A percentile compares a stretch with the other conserved stretches of the same genome.
These are phyloP conservation scores for Cupressus sempervirens DNA, from an alignment of 75 land plant species.

Conservation along the genomic window DNA sequence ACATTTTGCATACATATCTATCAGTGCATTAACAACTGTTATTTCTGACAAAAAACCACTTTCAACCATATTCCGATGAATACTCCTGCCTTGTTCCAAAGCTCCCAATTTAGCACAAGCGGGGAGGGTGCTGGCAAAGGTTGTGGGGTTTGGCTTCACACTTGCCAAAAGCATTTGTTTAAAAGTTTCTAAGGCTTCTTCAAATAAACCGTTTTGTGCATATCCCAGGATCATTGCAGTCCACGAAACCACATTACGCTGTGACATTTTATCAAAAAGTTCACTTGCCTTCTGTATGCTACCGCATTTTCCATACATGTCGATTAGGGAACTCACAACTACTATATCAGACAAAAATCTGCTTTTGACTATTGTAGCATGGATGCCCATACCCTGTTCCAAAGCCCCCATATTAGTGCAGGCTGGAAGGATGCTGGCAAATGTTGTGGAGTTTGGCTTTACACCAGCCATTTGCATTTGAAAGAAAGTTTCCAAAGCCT, in stretches of 20 bases:
- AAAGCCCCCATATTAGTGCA: constrained; percentile 7
- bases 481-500: constrained; percentile 12
- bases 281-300: constrained; percentile 7
- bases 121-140: constrained; percentile 7
- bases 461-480: constrained; percentile 17
- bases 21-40: neutral
- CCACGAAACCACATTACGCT: constrained; percentile 11
- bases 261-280: constrained; percentile 9
- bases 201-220: constrained; percentile 8
- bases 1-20: constrained; percentile 25
- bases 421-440: constrained; percentile 7
- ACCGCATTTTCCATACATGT: constrained; percentile 23
- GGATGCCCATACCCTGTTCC: constrained; percentile 13
- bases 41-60: neutral
- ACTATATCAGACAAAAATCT: neutral
- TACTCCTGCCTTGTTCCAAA: constrained; percentile 6
- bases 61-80: neutral
- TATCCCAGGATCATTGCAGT: constrained; percentile 15
- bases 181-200: constrained; percentile 12
- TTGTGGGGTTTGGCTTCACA: constrained; percentile 2
- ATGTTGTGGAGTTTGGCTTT: constrained; percentile 12
- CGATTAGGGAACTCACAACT: neutral
- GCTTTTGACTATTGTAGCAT: neutral
- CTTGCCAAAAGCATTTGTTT: constrained; percentile 15
- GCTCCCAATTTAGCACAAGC: constrained; percentile 12